Percentiles rank a stretch among this genome's conserved stretches.
phyloP scores from a whole-genome alignment of 257 asterid genomes.

The Orobanche coerulescens region DNA sequence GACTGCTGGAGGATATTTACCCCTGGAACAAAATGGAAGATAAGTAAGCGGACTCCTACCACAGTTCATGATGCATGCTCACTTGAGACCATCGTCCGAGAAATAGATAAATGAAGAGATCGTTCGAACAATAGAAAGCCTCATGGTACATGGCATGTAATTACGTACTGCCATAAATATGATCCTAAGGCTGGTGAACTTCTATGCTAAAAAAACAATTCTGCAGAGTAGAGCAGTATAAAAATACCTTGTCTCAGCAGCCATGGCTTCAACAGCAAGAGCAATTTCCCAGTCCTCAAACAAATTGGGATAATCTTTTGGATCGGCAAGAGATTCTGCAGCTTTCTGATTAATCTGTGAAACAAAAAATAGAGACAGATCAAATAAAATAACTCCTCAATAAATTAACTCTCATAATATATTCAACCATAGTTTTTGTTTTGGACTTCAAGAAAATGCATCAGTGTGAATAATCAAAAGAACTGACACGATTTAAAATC shows the following conservation, averaged over 20 bases:
- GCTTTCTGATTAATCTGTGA: slow-evolving; percentile 94
- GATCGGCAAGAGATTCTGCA: slow-evolving; percentile 98
- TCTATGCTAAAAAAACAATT: slow-evolving; percentile 1
- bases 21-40: slow-evolving; percentile 41
- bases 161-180: slow-evolving; percentile 17
- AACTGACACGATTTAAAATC: slow-evolving; percentile 3
- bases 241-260: slow-evolving; percentile 53
- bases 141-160: neutral
- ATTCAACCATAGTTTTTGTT: slow-evolving; percentile 13
- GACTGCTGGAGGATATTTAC: slow-evolving; percentile 61
- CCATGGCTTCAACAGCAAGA: slow-evolving; percentile 77
- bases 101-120: slow-evolving; percentile 15
- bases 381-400: slow-evolving; percentile 10
- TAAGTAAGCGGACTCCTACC: slow-evolving; percentile 13
- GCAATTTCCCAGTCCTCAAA: slow-evolving; percentile 99
- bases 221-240: slow-evolving; percentile 7
- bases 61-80: neutral
- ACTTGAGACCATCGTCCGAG: slow-evolving; percentile 2
- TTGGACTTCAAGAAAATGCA: slow-evolving; percentile 15
- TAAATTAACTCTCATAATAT: neutral
- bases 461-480: neutral
- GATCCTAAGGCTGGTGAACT: neutral
- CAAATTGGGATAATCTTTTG: slow-evolving; percentile 90
- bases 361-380: slow-evolving; percentile 9
- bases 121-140: neutral